phyloP scores from a whole-genome alignment of 2,329 filamentous ascomycete species.

The Cladosporium sp. region DNA sequence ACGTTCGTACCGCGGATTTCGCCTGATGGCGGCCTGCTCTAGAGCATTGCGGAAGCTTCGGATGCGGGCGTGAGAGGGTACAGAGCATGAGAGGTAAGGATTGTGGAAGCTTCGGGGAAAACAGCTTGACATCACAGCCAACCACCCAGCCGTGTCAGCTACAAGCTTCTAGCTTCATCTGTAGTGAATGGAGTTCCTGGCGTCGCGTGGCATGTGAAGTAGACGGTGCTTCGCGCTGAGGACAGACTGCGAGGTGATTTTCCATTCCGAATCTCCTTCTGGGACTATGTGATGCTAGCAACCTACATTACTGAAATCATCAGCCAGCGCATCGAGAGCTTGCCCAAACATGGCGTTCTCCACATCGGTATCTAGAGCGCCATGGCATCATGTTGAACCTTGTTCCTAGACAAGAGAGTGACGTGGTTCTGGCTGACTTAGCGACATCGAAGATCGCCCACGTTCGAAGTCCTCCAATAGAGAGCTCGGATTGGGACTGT shows the following conservation, averaged over 20 bases:
- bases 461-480: background rate
- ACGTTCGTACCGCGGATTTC: conserved; percentile 5
- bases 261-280: background rate
- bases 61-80: background rate
- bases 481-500: background rate
- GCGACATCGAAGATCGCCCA: background rate
- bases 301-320: background rate
- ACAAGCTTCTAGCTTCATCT: background rate
- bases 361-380: background rate
- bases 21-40: conserved; percentile 17
- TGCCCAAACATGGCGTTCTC: background rate
- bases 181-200: background rate
- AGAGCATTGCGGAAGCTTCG: conserved; percentile 15
- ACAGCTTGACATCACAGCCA: conserved; percentile 15
- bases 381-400: conserved; percentile 7
- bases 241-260: background rate
- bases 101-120: background rate
- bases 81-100: background rate
- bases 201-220: background rate
- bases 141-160: background rate
- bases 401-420: background rate
- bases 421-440: background rate
- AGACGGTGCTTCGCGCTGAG: background rate
- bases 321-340: background rate
- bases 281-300: background rate